These are phyloP conservation scores for Barbatosphaeria neglecta DNA, from an alignment of 495 filamentous ascomycete species.

Conservation along the genomic window DNA sequence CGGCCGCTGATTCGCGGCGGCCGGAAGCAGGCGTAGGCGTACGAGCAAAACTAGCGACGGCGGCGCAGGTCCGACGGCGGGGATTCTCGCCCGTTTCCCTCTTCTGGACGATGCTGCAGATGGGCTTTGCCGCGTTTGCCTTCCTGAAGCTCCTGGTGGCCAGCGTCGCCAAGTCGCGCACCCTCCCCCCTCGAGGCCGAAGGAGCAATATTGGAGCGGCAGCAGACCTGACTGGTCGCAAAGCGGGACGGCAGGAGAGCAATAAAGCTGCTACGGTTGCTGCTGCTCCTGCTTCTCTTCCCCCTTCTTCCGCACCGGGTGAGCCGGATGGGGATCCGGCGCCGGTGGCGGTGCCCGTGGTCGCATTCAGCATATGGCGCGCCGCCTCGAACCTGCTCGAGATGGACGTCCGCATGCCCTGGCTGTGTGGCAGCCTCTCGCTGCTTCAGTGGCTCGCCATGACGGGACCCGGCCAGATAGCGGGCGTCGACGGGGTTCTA, in stretches of 20 bases:
- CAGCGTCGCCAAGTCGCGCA: slow-evolving; percentile 36
- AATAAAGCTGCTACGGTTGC: neutral
- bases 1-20: neutral
- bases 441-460: slow-evolving; percentile 62
- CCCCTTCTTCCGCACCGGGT: neutral
- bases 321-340: slow-evolving; percentile 15
- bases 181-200: slow-evolving; percentile 34
- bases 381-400: slow-evolving; percentile 58
- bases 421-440: slow-evolving; percentile 60
- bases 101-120: slow-evolving; percentile 64
- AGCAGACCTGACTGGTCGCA: slow-evolving; percentile 8
- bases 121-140: slow-evolving; percentile 51
- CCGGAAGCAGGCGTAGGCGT: too few relatives aligned
- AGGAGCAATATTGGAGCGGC: slow-evolving; percentile 5
- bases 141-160: slow-evolving; percentile 50
- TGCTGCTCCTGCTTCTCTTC: too few relatives aligned
- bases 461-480: slow-evolving; percentile 60
- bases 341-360: slow-evolving; percentile 51
- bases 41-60: neutral
- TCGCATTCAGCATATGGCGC: slow-evolving; percentile 61
- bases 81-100: slow-evolving; percentile 25
- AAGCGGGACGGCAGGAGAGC: slow-evolving; percentile 1
- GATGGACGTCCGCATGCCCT: slow-evolving; percentile 71
- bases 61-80: neutral
- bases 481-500: slow-evolving; percentile 61